Evolutionary conservation across 1,284 basidiomycete genomes (phyloP), one percentile per base, ranked within the genome.

Genomic region (Tylopilus orsonianus): DNA sequence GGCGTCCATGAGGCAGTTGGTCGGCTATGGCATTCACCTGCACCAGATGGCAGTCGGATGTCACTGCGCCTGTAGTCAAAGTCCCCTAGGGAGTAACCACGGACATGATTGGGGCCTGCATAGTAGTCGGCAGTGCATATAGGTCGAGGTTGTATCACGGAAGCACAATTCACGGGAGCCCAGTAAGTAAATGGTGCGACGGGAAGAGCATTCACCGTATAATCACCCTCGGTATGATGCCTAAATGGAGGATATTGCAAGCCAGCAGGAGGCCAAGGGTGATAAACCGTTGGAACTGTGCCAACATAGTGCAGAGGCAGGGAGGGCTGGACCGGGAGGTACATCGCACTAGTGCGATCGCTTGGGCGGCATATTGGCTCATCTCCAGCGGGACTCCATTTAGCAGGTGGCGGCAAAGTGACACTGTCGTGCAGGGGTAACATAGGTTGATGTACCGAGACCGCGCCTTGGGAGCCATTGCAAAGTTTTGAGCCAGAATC

Each of bases 371-470:
- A 66, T 49, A 90, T 79, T 19, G 85, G 86, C 55, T 87, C 85
- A 58, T 89, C 87, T 13, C 75, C 84, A 9, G 80, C 77, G 41
- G 87, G 87, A 59, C 85, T 87, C 87, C 87, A 90, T 64, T 80
- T 81, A 7, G 87, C 82, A 16, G 87, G 87, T 13, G 88, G 85
- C 38, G 87, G 87, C 18, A 89, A 66, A 18, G 58, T 44, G 42
- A 73, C 73, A 40, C 71, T 60, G 3, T 44, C 38, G 27, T 64
- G 65, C 10, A 58, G 46, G 37, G 64, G 64, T 3, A 59, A 52
- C 12, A 50, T 54, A 49, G 56, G 43, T 29, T 38, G 51, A 26
- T 51, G 45, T 6, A 26, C 33, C 6, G 41, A 27, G 16, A 22
- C 19, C 12, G 35, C 39, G 19, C 37, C 46, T 40, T 41, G 49